Evolutionary conservation across 2,329 filamentous ascomycete species (phyloP).

Genomic region (Sarocladium oryzae): DNA sequence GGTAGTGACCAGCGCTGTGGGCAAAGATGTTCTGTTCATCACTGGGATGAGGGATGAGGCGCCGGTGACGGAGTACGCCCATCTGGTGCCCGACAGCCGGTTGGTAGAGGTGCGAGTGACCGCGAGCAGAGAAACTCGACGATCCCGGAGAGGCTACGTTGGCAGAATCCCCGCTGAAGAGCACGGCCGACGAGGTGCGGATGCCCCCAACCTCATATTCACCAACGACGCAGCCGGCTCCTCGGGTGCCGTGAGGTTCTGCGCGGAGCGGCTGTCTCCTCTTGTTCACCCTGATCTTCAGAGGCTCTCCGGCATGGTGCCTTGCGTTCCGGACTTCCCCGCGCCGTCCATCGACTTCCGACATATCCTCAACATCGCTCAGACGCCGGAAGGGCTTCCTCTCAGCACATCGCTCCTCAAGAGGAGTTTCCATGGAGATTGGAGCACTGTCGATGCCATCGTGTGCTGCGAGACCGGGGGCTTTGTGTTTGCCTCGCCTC

Average conservation of each 20-base stretch:
- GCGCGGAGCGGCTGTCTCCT: constrained; percentile 6
- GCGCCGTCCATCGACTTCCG: too few species aligned
- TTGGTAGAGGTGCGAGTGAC: constrained; percentile 48
- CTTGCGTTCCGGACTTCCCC: too few species aligned
- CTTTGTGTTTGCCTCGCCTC: constrained; percentile 45
- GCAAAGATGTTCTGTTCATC: constrained; percentile 50
- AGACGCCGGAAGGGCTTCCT: constrained; percentile 42
- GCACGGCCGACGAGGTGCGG: too few species aligned
- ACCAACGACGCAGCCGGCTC: too few species aligned
- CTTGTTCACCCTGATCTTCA: too few species aligned
- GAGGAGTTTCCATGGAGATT: constrained; percentile 37
- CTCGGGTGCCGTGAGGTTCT: too few species aligned
- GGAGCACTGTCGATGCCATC: constrained; percentile 38
- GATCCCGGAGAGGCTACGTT: constrained; percentile 30
- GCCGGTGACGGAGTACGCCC: constrained; percentile 46
- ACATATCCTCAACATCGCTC: constrained; percentile 49
- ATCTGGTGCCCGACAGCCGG: constrained; percentile 44
- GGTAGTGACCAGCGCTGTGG: constrained; percentile 32
- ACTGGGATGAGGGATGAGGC: constrained; percentile 58
- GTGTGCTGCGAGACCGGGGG: constrained; percentile 52
- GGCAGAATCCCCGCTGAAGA: too few species aligned
- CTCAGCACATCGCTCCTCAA: constrained; percentile 45
- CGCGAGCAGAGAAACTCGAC: constrained; percentile 30
- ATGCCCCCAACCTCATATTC: too few species aligned
- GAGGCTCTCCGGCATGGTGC: too few species aligned